A percentile compares a stretch with the other conserved stretches of the same genome.
Conservation (phyloP, 495 filamentous ascomycete genomes). For the Sphaerosporella brunnea region DNA sequence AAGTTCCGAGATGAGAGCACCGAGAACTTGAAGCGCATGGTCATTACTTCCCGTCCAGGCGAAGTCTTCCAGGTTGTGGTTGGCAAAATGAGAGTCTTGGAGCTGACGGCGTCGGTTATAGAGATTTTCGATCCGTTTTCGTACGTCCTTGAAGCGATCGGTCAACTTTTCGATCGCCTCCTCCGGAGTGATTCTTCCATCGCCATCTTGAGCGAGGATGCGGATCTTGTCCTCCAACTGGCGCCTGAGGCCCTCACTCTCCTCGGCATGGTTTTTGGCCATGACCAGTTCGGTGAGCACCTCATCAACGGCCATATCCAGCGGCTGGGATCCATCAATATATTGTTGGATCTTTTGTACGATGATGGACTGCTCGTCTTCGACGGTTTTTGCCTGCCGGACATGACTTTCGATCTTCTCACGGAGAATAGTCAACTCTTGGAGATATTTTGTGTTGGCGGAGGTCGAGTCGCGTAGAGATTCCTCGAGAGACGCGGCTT, state of each 20-base stretch:
- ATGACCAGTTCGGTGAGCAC: conserved; percentile 22
- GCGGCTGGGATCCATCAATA: conserved; percentile 16
- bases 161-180: conserved; percentile 21
- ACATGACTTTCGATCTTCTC: conserved; percentile 9
- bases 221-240: conserved; percentile 20
- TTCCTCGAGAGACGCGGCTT: conserved; percentile 12
- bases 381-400: conserved; percentile 10
- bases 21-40: conserved; percentile 12
- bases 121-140: conserved; percentile 13
- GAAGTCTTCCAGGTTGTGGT: conserved; percentile 15
- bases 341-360: conserved; percentile 24
- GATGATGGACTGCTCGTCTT: conserved; percentile 22
- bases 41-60: conserved; percentile 22
- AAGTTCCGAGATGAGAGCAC: conserved; percentile 12
- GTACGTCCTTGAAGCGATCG: conserved; percentile 20
- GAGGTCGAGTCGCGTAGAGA: conserved; percentile 8
- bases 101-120: conserved; percentile 6
- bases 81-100: conserved; percentile 12
- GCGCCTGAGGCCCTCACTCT: conserved; percentile 14
- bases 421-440: conserved; percentile 10
- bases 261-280: conserved; percentile 23
- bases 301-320: conserved; percentile 26
- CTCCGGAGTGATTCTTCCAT: conserved; percentile 13
- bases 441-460: conserved; percentile 5
- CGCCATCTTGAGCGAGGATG: conserved; percentile 13